A percentile compares a stretch with the other conserved stretches of the same genome.
These are phyloP conservation scores for Saturnispora quitensis DNA, from an alignment of 805 yeast genomes.

Conservation along the genomic window DNA sequence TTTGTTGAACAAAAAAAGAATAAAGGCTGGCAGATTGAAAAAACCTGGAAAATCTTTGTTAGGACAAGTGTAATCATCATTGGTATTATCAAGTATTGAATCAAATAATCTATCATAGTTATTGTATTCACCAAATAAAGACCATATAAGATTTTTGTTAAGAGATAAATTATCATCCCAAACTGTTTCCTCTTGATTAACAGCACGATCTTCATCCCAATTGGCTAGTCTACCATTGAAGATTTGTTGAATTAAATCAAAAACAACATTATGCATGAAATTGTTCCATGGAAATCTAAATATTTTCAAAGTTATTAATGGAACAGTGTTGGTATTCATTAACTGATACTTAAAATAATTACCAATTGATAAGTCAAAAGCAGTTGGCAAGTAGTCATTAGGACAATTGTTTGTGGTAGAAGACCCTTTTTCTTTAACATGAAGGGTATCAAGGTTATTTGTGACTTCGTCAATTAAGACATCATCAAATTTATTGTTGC, in stretches of 20 bases:
- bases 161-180: constrained; percentile 50
- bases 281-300: constrained; percentile 92
- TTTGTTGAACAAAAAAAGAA: constrained; percentile 5
- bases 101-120: constrained; percentile 13
- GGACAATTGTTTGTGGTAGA: neutral
- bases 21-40: constrained; percentile 27
- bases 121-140: constrained; percentile 43
- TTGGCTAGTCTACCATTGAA: constrained; percentile 54
- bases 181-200: constrained; percentile 26
- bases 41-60: constrained; percentile 24
- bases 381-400: constrained; percentile 8
- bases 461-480: constrained; percentile 6
- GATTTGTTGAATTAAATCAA: constrained; percentile 91
- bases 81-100: neutral
- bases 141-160: constrained; percentile 66
- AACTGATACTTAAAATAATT: constrained; percentile 76
- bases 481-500: constrained; percentile 14
- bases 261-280: constrained; percentile 93
- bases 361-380: constrained; percentile 44
- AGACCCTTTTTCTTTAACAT: neutral
- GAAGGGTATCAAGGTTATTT: constrained; percentile 21
- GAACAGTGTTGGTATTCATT: constrained; percentile 58
- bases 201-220: constrained; percentile 30
- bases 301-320: constrained; percentile 56
- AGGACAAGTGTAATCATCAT: constrained; percentile 9